A percentile compares a stretch with the other conserved stretches of the same genome.
Evolutionary conservation across 2,329 filamentous ascomycete genomes (phyloP).

Genomic region (Cladosporium sp.): DNA sequence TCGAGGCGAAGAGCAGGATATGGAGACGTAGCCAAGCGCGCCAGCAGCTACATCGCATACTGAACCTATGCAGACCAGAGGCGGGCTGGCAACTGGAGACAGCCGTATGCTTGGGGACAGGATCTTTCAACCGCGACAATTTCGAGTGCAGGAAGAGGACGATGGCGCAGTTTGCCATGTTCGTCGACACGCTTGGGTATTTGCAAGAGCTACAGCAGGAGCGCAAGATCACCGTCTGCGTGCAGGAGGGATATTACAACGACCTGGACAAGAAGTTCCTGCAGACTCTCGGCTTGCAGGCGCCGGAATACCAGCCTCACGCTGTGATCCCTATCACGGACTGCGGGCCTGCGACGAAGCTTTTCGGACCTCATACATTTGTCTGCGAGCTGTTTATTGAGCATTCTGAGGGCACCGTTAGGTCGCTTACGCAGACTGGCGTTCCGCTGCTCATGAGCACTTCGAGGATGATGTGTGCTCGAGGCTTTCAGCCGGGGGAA

Average conservation of each 20-base stretch:
- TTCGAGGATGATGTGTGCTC: conserved; percentile 14
- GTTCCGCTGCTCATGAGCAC: conserved; percentile 23
- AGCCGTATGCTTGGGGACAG: conserved; percentile 29
- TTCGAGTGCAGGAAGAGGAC: conserved; percentile 25
- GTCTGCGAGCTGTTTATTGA: conserved; percentile 28
- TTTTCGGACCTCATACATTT: conserved; percentile 16
- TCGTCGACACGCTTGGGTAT: conserved; percentile 24
- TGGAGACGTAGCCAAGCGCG: conserved; percentile 24
- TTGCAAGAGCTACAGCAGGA: conserved; percentile 8
- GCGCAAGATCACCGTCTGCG: conserved; percentile 17
- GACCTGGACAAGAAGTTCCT: conserved; percentile 27
- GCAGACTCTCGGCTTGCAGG: conserved; percentile 16
- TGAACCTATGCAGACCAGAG: conserved; percentile 20
- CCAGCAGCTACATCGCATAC: conserved; percentile 15
- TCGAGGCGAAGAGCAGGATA: conserved; percentile 17
- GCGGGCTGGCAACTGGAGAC: conserved; percentile 22
- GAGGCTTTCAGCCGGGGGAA: neutral
- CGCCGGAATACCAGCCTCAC: conserved; percentile 13
- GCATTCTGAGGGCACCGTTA: conserved; percentile 17
- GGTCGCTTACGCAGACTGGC: conserved; percentile 15
- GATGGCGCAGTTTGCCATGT: conserved; percentile 30
- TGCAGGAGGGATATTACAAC: conserved; percentile 29
- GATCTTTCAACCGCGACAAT: conserved; percentile 30
- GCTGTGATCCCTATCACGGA: neutral
- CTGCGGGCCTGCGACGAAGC: conserved; percentile 16